These are phyloP conservation scores for Colletotrichum brevisporum DNA, from an alignment of 2,329 filamentous ascomycete species.

Conservation along the genomic window DNA sequence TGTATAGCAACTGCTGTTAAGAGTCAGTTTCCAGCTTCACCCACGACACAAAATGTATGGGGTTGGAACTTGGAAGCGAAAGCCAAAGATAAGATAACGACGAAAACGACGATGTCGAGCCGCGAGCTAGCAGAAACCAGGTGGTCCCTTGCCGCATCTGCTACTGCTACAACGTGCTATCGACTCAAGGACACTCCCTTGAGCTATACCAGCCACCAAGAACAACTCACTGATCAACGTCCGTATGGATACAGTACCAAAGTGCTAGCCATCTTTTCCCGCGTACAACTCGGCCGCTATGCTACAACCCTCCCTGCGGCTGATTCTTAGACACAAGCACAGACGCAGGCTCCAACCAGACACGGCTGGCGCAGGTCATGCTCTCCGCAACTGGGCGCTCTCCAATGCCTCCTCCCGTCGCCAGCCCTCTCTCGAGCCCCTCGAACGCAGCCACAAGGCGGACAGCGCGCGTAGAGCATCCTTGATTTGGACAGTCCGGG, in stretches of 20 bases:
- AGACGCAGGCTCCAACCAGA: background rate
- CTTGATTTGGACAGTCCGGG: conserved; percentile 11
- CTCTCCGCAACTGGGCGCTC: background rate
- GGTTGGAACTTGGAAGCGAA: conserved; percentile 2
- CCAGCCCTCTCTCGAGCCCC: background rate
- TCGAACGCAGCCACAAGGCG: background rate
- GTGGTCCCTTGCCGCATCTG: conserved; percentile 5
- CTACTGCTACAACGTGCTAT: background rate
- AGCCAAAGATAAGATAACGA: conserved; percentile 24
- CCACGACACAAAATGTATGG: conserved; percentile 16
- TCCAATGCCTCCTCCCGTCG: background rate
- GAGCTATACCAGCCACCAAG: conserved; percentile 4
- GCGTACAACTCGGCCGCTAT: background rate
- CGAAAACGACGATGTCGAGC: conserved; percentile 7
- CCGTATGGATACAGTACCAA: background rate
- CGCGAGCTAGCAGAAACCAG: conserved; percentile 6
- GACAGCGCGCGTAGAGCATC: conserved; percentile 8
- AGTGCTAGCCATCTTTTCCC: conserved; percentile 13
- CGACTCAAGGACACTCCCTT: background rate
- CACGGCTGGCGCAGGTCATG: background rate
- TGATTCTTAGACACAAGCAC: background rate
- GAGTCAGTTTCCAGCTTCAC: conserved; percentile 22
- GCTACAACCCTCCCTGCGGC: conserved; percentile 20
- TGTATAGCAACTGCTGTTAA: conserved; percentile 20
- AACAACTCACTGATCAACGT: background rate